Evolutionary conservation across 2,329 filamentous ascomycete genomes (phyloP).

Genomic region (Metarhizium brunneum): DNA sequence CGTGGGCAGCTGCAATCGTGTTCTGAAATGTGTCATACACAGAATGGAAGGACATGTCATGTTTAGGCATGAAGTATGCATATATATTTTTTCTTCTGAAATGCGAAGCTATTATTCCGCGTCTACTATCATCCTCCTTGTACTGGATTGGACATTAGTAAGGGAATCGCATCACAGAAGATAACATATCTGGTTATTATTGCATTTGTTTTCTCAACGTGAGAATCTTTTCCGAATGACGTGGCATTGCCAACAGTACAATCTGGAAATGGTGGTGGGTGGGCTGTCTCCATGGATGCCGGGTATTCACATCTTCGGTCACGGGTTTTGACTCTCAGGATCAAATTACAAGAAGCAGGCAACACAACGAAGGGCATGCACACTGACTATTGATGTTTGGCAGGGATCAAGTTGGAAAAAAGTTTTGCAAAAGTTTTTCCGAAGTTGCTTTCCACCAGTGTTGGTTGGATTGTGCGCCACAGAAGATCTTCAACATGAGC

Average conservation of each 20-base stretch:
- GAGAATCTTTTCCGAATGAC: background rate
- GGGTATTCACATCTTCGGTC: background rate
- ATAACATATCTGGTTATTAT: background rate
- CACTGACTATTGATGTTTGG: background rate
- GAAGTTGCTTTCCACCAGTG: background rate
- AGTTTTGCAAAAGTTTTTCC: background rate
- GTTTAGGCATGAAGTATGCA: background rate
- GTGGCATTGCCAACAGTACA: constrained; percentile 1
- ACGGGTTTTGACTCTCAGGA: background rate
- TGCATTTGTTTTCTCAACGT: background rate
- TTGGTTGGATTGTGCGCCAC: background rate
- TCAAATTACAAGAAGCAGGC: background rate
- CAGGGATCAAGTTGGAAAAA: background rate
- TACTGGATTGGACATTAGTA: background rate
- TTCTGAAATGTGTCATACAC: background rate
- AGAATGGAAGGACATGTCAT: background rate
- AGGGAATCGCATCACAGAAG: background rate
- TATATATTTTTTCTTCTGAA: background rate
- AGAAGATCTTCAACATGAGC: background rate
- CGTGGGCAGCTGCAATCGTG: background rate
- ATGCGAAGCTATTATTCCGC: background rate
- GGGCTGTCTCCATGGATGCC: background rate
- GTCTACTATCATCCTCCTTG: background rate
- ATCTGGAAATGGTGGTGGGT: background rate
- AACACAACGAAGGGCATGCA: background rate